Percentiles rank a stretch among this genome's conserved stretches.
phyloP scores from a whole-genome alignment of 2,329 filamentous ascomycete species.

The Fusarium piperis region DNA sequence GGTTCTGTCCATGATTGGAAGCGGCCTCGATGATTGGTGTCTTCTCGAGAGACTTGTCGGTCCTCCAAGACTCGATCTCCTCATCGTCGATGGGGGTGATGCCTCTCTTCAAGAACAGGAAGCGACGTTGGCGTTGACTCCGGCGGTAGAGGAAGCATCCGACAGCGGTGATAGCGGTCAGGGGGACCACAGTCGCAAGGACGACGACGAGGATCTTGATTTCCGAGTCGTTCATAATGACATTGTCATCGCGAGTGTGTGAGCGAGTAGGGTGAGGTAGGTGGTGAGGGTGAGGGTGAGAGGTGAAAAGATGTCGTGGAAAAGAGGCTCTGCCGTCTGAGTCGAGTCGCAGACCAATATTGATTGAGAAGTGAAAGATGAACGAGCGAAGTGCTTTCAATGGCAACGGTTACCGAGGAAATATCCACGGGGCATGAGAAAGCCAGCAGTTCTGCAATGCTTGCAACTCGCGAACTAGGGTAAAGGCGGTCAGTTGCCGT shows the following conservation, averaged over 20 bases:
- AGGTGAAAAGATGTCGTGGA: slow-evolving; percentile 3
- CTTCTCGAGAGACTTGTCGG: slow-evolving; percentile 48
- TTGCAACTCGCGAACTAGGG: slow-evolving; percentile 1
- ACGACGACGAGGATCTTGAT: slow-evolving; percentile 59
- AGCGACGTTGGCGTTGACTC: slow-evolving; percentile 48
- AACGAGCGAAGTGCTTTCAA: slow-evolving; percentile 11
- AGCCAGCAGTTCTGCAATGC: background rate
- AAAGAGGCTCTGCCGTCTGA: slow-evolving; percentile 16
- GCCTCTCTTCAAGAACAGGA: slow-evolving; percentile 61
- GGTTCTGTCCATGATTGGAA: slow-evolving; percentile 1
- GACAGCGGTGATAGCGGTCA: slow-evolving; percentile 49
- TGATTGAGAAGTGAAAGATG: slow-evolving; percentile 7
- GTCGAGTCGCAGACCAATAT: slow-evolving; percentile 20
- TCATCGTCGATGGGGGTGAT: slow-evolving; percentile 72
- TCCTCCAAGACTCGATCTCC: slow-evolving; percentile 73
- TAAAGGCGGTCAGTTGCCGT: slow-evolving; percentile 13
- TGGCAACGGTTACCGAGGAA: background rate
- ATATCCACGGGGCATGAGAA: background rate
- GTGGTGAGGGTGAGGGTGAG: background rate
- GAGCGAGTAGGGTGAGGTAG: background rate
- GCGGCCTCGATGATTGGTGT: slow-evolving; percentile 36
- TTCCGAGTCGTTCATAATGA: slow-evolving; percentile 40
- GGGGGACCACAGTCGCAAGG: slow-evolving; percentile 61
- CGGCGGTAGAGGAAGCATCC: slow-evolving; percentile 52
- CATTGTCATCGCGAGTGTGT: slow-evolving; percentile 35